Base-by-base conservation (phyloP, 192 early-diverging fungal genomes). In the Geosiphon pyriformis region DNA sequence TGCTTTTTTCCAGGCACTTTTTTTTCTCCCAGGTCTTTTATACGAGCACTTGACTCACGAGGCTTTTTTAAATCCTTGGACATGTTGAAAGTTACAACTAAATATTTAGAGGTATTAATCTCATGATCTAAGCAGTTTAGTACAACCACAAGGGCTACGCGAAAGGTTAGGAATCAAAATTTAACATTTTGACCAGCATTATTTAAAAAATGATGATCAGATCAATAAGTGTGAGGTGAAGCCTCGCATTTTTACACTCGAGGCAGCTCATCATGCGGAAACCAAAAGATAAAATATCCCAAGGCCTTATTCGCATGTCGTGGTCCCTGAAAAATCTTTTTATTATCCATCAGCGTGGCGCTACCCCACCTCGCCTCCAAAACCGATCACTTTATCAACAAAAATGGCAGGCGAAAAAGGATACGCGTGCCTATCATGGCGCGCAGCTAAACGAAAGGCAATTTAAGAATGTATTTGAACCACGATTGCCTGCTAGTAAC, bases 271-370 rank as follows among this genome's bases (percentile, higher is more conserved):
- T 2, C 4, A 65, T 65, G 63, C 63, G 63, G 18, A 65, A 65
- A 20, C 63, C 63, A 25, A 54, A 34, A n/a, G 63, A 65, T 25
- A 65, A 30, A 48, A 35, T 65, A 37, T 15, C 30, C 1, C 23
- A 51, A 29, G 50, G 29, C n/a, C 26, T 96, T 53, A 81, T 94
- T 56, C 89, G 94, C 62, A 92, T 96, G 93, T 92, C 92, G 42
- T 98, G 96, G 96, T 85, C 94, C 82, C 87, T 87, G 70, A 84
- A 87, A 79, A 96, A 95, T 78, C 81, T 96, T 57, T 96, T 85
- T 83, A 90, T 90, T 73, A 82, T 95, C 54, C 79, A 84, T 23
- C 73, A 76, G 20, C 85, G 87, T 49, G 71, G 73, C 47, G 79
- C 76, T 53, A 71, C 77, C 25, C 66, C 70, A 37, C 78, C 75